Base-by-base conservation (phyloP, 108 stramenopile species). In the Cyclotella baltica region DNA sequence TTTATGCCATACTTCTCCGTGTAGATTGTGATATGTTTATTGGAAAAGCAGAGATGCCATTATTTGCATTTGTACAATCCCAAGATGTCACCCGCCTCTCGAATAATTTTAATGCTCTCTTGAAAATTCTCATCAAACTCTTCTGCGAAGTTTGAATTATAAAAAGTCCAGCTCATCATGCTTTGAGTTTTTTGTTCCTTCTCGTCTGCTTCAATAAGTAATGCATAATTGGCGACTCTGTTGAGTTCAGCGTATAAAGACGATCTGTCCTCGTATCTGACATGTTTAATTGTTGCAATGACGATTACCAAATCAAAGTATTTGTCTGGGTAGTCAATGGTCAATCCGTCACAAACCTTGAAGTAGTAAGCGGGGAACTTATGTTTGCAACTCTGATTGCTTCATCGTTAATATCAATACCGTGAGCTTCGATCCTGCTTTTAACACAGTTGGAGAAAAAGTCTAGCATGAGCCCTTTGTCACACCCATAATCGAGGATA, bases 211-310 rank as follows among this genome's bases (percentile, higher is more conserved):
- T 70, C 69, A 19, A 70, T 56, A 46, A 70, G 31, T 8, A 70
- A 46, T 11, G 52, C 69, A 56, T 70, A 70, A 15, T 56, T 31
- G n/a, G 69, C 69, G 3, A 70, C 69, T 20, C 69, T 43, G 56
- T 70, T 70, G 25, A 70, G 51, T 33, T 70, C 69, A 33, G 69
- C 50, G 35, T 70, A 70, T n/a, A 70, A 10, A 4, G 18, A 19
- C 13, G 47, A 43, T 31, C 69, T 35, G 25, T 70, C 69, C 53
- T 70, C 53, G 53, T 70, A 70, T n/a, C 69, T 8, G 11, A 70
- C 69, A 56, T 70, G 69, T 34, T 70, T 70, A 22, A 70, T 70
- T 4, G 69, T 70, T 9, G 69, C 69, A 53, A 70, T 70, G 23
- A 28, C 50, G 9, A 70, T 53, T 3, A 70, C 53, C 15, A 35